Evolutionary conservation across 257 asterid species (phyloP).

Genomic region (Penstemon davidsonii): DNA sequence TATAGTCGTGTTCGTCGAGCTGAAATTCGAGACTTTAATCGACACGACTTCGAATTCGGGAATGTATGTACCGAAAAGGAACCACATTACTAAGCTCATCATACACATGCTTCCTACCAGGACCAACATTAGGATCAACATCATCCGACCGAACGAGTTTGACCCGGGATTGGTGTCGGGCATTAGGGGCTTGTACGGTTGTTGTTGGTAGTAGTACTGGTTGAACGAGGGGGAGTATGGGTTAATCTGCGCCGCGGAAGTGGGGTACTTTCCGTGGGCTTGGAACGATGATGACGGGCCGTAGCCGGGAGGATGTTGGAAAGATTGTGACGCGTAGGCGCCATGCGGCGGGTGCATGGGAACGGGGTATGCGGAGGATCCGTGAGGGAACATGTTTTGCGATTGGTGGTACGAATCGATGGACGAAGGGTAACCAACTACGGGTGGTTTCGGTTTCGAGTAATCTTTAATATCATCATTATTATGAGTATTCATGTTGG

Average conservation of each 20-base stretch:
- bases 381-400: conserved; percentile 20
- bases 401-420: conserved; percentile 26
- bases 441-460: neutral
- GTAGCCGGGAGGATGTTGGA: neutral
- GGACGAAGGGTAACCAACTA: conserved; percentile 44
- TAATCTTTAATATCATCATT: too few species aligned
- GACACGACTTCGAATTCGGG: conserved; percentile 43
- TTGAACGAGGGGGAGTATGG: conserved; percentile 19
- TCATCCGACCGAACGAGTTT: conserved; percentile 35
- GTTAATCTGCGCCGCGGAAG: neutral
- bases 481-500: too few species aligned
- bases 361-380: conserved; percentile 10
- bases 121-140: conserved; percentile 37
- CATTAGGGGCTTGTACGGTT: neutral
- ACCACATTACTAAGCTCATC: conserved; percentile 49
- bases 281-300: conserved; percentile 5
- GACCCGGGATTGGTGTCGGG: conserved; percentile 13
- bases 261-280: neutral
- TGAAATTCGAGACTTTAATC: conserved; percentile 39
- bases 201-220: conserved; percentile 28
- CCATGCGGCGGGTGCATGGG: neutral
- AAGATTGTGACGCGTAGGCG: conserved; percentile 4
- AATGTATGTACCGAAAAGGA: conserved; percentile 45
- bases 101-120: conserved; percentile 39
- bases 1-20: conserved; percentile 1